These are phyloP conservation scores for Schizopora paradoxa DNA, from an alignment of 1,284 basidiomycete genomes.

Conservation along the genomic window DNA sequence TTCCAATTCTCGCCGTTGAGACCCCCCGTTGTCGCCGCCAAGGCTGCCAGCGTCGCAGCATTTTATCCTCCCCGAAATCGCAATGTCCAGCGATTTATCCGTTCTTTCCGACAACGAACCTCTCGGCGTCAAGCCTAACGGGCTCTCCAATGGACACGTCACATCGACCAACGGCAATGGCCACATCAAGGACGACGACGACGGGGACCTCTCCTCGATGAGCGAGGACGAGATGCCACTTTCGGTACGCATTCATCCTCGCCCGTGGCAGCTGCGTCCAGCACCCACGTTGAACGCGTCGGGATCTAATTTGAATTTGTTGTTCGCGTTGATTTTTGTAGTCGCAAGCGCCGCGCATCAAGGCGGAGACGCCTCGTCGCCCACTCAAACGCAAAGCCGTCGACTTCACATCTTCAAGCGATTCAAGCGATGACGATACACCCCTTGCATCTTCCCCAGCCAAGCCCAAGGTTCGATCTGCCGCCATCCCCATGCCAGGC, in stretches of 20 bases:
- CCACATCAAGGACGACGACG: constrained; percentile 31
- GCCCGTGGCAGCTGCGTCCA: not conserved
- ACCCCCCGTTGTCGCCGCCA: too few species aligned
- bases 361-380: constrained; percentile 43
- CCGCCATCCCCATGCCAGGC: constrained; percentile 39
- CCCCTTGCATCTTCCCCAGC: constrained; percentile 65
- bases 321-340: constrained; percentile 33
- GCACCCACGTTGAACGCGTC: constrained; percentile 21
- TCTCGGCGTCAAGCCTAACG: constrained; percentile 39
- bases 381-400: constrained; percentile 55
- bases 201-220: constrained; percentile 44
- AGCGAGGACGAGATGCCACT: constrained; percentile 60
- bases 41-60: too few species aligned
- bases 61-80: too few species aligned
- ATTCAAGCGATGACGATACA: constrained; percentile 66
- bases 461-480: constrained; percentile 42
- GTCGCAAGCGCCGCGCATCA: constrained; percentile 38
- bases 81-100: constrained; percentile 43
- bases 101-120: constrained; percentile 63
- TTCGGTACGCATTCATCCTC: constrained; percentile 43
- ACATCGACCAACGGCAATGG: constrained; percentile 17
- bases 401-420: constrained; percentile 51
- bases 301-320: constrained; percentile 26
- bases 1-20: constrained; percentile 18
- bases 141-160: constrained; percentile 17